These are phyloP conservation scores for Kurtzmaniella quercitrusa DNA, from an alignment of 1,139 yeast species.

Conservation along the genomic window DNA sequence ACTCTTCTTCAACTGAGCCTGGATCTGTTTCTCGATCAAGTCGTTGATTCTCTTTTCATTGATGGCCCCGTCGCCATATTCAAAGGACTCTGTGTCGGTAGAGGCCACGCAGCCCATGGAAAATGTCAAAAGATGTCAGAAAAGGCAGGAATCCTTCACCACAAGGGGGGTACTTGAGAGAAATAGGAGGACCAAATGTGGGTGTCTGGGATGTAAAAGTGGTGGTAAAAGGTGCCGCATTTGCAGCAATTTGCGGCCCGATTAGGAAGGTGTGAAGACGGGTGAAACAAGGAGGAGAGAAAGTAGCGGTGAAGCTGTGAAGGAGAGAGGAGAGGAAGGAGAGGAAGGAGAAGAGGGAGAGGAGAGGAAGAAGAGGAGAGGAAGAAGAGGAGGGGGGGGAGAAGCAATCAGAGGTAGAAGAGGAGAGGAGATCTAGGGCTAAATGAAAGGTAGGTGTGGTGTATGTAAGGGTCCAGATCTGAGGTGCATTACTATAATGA, in stretches of 20 bases:
- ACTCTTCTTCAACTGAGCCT: constrained; percentile 47
- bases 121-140: not conserved
- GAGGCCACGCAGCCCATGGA: constrained; percentile 70
- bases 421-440: too few species aligned
- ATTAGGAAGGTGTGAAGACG: not conserved
- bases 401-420: too few species aligned
- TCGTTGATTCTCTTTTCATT: constrained; percentile 53
- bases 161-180: not conserved
- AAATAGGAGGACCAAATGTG: not conserved
- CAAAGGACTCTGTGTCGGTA: constrained; percentile 40
- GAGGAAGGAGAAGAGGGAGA: too few species aligned
- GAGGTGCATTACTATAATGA: too few species aligned
- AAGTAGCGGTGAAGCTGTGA: too few species aligned
- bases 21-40: constrained; percentile 63
- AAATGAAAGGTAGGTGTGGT: too few species aligned
- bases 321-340: not conserved
- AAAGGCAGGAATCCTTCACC: not conserved
- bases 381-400: too few species aligned
- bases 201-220: not conserved
- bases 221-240: not conserved
- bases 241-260: constrained; percentile 1
- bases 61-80: constrained; percentile 25
- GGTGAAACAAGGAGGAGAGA: not conserved
- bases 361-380: not conserved
- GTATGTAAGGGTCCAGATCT: too few species aligned